These are phyloP conservation scores for Penicillium egyptiacum DNA, from an alignment of 495 filamentous ascomycete species.

Conservation along the genomic window DNA sequence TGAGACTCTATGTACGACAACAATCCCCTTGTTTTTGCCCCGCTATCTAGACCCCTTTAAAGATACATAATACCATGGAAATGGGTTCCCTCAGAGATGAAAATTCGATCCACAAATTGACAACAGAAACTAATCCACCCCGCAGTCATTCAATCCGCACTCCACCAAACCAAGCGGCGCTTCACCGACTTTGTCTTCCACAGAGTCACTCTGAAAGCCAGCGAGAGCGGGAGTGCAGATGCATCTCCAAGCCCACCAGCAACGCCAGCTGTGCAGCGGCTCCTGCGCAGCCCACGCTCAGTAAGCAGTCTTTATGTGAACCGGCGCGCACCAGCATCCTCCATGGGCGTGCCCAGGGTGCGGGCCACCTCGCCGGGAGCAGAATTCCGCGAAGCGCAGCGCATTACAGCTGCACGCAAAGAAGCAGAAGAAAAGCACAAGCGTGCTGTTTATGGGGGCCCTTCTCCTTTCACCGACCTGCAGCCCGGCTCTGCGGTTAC, in stretches of 20 bases:
- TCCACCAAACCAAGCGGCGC: constrained; percentile 49
- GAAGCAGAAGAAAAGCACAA: constrained; percentile 35
- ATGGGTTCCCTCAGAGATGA: neutral
- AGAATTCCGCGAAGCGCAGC: constrained; percentile 43
- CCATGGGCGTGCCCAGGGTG: constrained; percentile 38
- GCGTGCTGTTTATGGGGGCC: constrained; percentile 28
- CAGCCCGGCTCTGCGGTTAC: neutral
- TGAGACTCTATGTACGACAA: constrained; percentile 53
- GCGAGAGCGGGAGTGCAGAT: constrained; percentile 20
- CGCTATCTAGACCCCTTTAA: constrained; percentile 23
- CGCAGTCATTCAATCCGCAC: constrained; percentile 47
- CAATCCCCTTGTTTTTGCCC: constrained; percentile 19
- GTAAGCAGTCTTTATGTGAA: constrained; percentile 41
- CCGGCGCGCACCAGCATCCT: constrained; percentile 16
- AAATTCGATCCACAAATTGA: neutral
- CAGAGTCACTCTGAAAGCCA: constrained; percentile 34
- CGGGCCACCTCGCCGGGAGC: constrained; percentile 48
- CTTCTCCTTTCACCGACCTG: constrained; percentile 7
- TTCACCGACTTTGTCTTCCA: constrained; percentile 53
- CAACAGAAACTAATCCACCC: constrained; percentile 8
- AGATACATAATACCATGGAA: neutral
- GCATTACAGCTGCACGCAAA: constrained; percentile 30
- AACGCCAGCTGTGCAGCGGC: constrained; percentile 25
- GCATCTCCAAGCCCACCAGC: constrained; percentile 18
- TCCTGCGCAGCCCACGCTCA: constrained; percentile 40